Base-by-base conservation (phyloP, 2,329 filamentous ascomycete species). In the Exophiala sp. region DNA sequence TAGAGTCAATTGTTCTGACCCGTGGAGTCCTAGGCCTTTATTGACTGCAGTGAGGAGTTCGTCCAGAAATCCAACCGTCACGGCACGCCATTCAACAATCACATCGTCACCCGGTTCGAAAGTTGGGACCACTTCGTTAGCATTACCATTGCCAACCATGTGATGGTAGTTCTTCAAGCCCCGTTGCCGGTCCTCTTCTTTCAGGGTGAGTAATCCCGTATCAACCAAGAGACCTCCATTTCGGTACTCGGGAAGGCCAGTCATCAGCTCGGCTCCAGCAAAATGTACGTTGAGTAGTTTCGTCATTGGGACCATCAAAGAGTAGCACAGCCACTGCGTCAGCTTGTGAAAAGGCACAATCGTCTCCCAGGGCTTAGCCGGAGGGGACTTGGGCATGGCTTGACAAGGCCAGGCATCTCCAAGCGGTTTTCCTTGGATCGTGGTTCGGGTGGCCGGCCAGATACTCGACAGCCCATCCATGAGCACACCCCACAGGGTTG, bases 401-500 rank as follows among this genome's bases (percentile, higher is more conserved):
- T 79, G 82, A 69, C 90, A 95, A 0, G 85, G 86, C 93, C 93
- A 98, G 19, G 93, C 91, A 65, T 98, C 93, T 48, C 93, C 93
- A 13, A 98, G 80, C 0, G 89, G 82, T 10, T 87, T 77, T 1
- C 89, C 89, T 64, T 95, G 88, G 60, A 98, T 85, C 56, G 85
- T 81, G 0, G 91, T 95, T 55, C 91, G 82, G 0, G 87, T 88
- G 1, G 81, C 71, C 0, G 93, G 91, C 93, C 93, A 98, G 65
- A 97, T 94, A 1, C 84, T 79, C 2, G 82, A 79, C 8, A 98
- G 75, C 6, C 89, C 88, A 50, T 88, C 83, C 82, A 95, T 94
- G 9, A 98, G 79, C 1, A 91, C 81, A 55, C 83, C 82, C 93
- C 93, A 98, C 6, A 98, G 75, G 0, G 90, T 91, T 1, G 90